A percentile compares a stretch with the other conserved stretches of the same genome.
Evolutionary conservation across 2,329 filamentous ascomycete genomes (phyloP).

Genomic region (Sphaerostilbella broomeana): DNA sequence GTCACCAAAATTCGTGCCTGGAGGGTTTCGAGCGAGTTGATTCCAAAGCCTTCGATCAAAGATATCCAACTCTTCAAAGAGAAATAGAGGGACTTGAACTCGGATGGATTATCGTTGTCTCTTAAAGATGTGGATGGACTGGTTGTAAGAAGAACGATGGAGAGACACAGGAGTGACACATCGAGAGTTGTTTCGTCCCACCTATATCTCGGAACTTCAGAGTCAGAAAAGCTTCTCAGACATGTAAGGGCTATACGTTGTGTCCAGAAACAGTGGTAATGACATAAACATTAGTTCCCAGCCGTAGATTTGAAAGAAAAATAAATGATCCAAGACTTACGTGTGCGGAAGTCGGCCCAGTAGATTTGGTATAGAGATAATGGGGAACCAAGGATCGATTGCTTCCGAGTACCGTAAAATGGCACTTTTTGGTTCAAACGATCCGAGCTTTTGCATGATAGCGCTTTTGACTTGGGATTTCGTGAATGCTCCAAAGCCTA

Average conservation of each 20-base stretch:
- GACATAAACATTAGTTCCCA: too few relatives aligned
- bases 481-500: neutral
- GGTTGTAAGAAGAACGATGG: neutral
- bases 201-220: too few relatives aligned
- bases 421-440: neutral
- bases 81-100: neutral
- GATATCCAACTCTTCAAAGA: neutral
- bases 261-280: too few relatives aligned
- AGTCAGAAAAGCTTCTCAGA: too few relatives aligned
- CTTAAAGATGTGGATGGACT: neutral
- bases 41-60: neutral
- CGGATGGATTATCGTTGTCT: neutral
- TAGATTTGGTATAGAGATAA: neutral
- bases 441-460: neutral
- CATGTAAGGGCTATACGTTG: too few relatives aligned
- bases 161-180: neutral
- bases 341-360: neutral
- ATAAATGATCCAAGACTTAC: too few relatives aligned
- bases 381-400: neutral
- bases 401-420: neutral
- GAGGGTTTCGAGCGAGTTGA: neutral
- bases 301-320: too few relatives aligned
- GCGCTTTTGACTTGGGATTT: neutral
- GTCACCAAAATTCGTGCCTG: neutral
- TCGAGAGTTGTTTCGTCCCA: constrained; percentile 1